Base-by-base conservation (phyloP, 352 stramenopile genomes). In the Globisporangium abappressorium region DNA sequence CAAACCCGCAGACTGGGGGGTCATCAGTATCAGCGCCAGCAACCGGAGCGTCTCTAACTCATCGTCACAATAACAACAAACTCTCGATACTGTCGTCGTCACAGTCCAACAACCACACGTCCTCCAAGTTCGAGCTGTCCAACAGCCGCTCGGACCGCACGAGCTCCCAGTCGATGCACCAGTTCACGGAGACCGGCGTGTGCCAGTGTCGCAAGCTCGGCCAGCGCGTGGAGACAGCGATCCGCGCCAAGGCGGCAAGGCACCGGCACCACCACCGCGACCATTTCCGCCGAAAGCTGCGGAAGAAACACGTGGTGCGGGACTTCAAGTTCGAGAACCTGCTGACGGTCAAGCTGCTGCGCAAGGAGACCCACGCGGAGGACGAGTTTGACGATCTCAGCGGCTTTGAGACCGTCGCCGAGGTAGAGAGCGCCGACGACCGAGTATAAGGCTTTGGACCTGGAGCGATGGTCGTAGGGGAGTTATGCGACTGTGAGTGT, bases 141-240 rank as follows among this genome's bases (percentile, higher is more conserved):
- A 55, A 43, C 5, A 67, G 62, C 51, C 62, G 62, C 33, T 67
- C 49, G 15, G 62, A 55, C 20, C 62, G 49, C n/a, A 67, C 49
- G 34, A 67, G 62, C 38, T 67, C 62, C 5, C 62, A 67, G 51
- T 67, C 62, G 14, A 60, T 67, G 33, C 34, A 22, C 12, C n/a
- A 36, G 11, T 43, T 67, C 8, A 34, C 62, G 22, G 74, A 84
- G 24, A 82, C 84, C 57, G 78, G 80, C 14, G 55, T 76, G 26
- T 89, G 80, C 18, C 47, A 67, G 15, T 90, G 80, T 34, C 78
- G 82, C 12, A 84, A 88, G 47, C 63, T 88, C 24, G 81, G 82
- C 20, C 82, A 89, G 59, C 76, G 81, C 2, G 65, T 90, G 15
- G 55, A 89, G 81, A 57, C 53, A 57, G 0, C 57, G 51, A 14